These are phyloP conservation scores for Pinus taeda DNA, from an alignment of 75 land plant genomes.

Conservation along the genomic window DNA sequence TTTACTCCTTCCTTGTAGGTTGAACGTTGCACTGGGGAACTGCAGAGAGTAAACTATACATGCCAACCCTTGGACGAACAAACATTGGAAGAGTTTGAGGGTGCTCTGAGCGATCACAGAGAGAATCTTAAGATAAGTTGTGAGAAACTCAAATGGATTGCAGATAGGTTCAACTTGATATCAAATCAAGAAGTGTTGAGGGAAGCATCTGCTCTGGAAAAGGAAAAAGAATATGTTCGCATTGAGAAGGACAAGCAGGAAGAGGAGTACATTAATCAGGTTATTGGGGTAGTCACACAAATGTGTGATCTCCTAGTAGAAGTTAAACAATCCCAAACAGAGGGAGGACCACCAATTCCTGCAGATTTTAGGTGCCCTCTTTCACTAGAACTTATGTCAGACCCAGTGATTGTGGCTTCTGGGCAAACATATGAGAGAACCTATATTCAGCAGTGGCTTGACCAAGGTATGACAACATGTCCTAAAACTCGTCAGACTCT, in stretches of 20 bases:
- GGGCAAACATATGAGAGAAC: constrained; percentile 47
- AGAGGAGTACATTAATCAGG: constrained; percentile 6
- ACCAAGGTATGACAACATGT: constrained; percentile 40
- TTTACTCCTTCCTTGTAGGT: neutral
- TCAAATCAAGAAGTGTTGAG: constrained; percentile 21
- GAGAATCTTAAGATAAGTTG: constrained; percentile 12
- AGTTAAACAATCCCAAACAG: constrained; percentile 20
- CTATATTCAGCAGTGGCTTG: constrained; percentile 42
- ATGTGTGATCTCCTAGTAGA: constrained; percentile 20
- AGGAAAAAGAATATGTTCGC: constrained; percentile 11
- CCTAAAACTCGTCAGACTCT: constrained; percentile 43
- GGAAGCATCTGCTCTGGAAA: constrained; percentile 20
- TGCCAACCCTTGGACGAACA: constrained; percentile 11
- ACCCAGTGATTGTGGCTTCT: constrained; percentile 48
- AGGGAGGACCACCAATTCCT: constrained; percentile 25
- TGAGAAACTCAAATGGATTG: constrained; percentile 22
- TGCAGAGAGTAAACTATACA: constrained; percentile 5
- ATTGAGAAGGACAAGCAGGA: constrained; percentile 15
- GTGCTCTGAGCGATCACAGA: constrained; percentile 14
- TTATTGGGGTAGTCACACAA: constrained; percentile 15
- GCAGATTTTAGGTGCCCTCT: constrained; percentile 49
- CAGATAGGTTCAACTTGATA: constrained; percentile 20
- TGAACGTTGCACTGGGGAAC: constrained; percentile 8
- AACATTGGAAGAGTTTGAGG: constrained; percentile 16
- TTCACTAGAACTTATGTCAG: constrained; percentile 44